Evolutionary conservation across 768 basidiomycete species (phyloP), one percentile per base, ranked within the genome.

Genomic region (Brasilioporus rufonigricans): DNA sequence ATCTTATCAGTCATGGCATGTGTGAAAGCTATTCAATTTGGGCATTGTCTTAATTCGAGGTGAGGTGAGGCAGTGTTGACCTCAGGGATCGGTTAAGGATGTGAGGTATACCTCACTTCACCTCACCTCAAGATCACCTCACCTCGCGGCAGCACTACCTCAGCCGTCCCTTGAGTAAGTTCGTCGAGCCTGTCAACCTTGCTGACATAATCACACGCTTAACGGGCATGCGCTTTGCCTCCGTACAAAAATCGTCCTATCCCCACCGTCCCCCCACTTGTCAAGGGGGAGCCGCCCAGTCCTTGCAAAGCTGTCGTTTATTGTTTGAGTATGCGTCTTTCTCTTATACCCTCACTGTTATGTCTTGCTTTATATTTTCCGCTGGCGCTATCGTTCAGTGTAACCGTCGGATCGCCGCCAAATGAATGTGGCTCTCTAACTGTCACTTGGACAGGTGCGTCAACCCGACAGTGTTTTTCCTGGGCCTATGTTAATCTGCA

Each of bases 371-470:
- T 47, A 41, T 71, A 48, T 40, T 47, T 61, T 58, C 53, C 61
- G 11, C 24, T 45, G 29, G 73, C 53, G 12, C 50, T 45, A 18
- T 63, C 73, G 26, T 77, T 76, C 64, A 80, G 77, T 23, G 86
- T 88, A 27, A 59, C 74, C 65, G 74, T 57, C 78, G 83, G 64
- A 38, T 63, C 64, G 70, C 72, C 29, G 55, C 79, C 85, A 5
- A 76, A 83, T 0, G 71, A 84, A 65, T 91, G 89, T 64, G 87
- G 82, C 58, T 67, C 79, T 64, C 69, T 89, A n/a, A 64, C 69
- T 43, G 61, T 91, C 48, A 74, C 77, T 31, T 89, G 87, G 87
- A 72, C 74, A 53, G 87, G 89, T 86, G 62, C 63, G 75, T 54
- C 24, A 27, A n/a, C 55, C n/a, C 24, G 45, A 40, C 31, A 41